phyloP scores from a whole-genome alignment of 176 grass and related monocot species.

The Phragmites australis region DNA sequence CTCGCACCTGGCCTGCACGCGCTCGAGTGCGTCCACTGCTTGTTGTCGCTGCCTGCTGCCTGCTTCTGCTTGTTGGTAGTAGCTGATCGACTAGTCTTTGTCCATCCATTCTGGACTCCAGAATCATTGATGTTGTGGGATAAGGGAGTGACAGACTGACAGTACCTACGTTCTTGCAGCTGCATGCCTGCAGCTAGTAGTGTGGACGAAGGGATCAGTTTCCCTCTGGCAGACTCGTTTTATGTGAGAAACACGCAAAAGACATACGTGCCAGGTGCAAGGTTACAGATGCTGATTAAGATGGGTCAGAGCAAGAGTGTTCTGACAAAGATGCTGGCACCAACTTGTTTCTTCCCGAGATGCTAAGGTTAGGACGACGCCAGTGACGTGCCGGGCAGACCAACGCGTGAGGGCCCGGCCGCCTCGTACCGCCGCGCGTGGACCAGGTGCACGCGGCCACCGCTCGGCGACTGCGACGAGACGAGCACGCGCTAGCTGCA shows the following conservation, averaged over 20 bases:
- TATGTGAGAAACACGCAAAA: not conserved
- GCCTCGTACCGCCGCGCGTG: not conserved
- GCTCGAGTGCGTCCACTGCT: not conserved
- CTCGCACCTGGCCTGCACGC: conserved; percentile 6
- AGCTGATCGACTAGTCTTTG: not conserved
- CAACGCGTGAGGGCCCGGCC: too few relatives aligned
- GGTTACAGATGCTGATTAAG: not conserved
- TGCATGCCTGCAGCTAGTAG: too few relatives aligned
- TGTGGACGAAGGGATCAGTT: not conserved
- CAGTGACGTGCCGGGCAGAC: not conserved
- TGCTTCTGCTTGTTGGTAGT: not conserved
- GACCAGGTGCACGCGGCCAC: not conserved
- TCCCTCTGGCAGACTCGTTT: not conserved
- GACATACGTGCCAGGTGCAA: not conserved
- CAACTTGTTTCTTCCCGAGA: not conserved
- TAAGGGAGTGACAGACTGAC: not conserved
- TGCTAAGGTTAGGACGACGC: not conserved
- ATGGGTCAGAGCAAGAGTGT: not conserved
- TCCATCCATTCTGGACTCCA: not conserved
- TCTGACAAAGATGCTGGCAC: not conserved
- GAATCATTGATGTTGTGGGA: not conserved
- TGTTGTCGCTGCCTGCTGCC: not conserved
- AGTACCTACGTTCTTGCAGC: not conserved
- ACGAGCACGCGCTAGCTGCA: too few relatives aligned
- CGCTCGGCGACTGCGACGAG: too few relatives aligned